These are phyloP conservation scores for Citrus maxima DNA, from an alignment of 345 rosid genomes.

Conservation along the genomic window DNA sequence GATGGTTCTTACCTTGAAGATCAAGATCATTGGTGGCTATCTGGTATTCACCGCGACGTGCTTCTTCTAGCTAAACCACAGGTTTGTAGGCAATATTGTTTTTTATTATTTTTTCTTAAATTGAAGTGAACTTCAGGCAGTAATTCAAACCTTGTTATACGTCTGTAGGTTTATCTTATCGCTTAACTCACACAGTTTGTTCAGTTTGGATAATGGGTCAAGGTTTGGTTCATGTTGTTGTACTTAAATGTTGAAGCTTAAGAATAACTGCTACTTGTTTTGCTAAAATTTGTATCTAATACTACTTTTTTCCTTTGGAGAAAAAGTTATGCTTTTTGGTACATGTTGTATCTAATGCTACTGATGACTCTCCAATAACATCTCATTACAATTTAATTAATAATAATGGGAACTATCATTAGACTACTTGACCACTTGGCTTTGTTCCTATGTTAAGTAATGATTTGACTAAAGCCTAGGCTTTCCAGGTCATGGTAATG, in stretches of 20 bases:
- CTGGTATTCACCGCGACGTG: constrained; percentile 96
- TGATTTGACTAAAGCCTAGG: not conserved
- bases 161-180: not conserved
- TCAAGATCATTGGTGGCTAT: constrained; percentile 99
- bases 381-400: not conserved
- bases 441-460: not conserved
- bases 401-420: not conserved
- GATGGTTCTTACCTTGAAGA: constrained; percentile 99
- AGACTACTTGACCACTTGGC: too few species aligned
- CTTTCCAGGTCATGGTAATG: not conserved
- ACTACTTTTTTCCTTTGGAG: too few species aligned
- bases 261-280: not conserved
- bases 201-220: not conserved
- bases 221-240: not conserved
- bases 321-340: too few species aligned
- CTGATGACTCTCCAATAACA: not conserved
- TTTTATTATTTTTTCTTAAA: not conserved
- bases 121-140: not conserved
- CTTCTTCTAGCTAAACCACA: constrained; percentile 95
- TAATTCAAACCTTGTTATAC: not conserved
- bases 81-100: constrained; percentile 33
- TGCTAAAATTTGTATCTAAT: not conserved
- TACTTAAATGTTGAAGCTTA: not conserved
- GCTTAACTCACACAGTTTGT: not conserved
- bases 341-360: too few species aligned